Base-by-base conservation (phyloP, 768 basidiomycete species). In the Lentinus brumalis region DNA sequence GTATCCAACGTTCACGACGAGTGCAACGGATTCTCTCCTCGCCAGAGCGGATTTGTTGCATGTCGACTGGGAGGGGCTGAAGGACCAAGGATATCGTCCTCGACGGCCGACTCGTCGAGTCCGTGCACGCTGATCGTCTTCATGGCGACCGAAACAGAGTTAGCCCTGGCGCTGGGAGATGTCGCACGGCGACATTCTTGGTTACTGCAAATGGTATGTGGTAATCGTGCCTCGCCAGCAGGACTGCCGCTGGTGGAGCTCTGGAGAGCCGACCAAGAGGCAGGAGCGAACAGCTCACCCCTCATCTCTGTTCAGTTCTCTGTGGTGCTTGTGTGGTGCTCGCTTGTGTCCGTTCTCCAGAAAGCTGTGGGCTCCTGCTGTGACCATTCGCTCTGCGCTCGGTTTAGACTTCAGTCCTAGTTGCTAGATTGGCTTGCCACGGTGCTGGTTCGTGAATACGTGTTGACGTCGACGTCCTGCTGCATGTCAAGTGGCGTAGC, bases 381-480 rank as follows among this genome's bases (percentile, higher is more conserved):
- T 47, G 26, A 29, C 42, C 2, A 12, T 40, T 30, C 59, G 47
- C 41, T 60, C 53, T 40, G 56, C 56, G 59, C 59, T 56, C 47
- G 60, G 50, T 52, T 6, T 52, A 52, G 42, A 35, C 21, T 50
- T 53, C 52, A 26, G n/a, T 61, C 54, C 44, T 44, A 38, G n/a
- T 32, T 29, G 31, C n/a, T 47, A 31, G 14, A 45, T 50, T 53
- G 46, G 47, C 39, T 30, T 32, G 47, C 41, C 52, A 21, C 41
- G 45, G 53, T 40, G 30, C 50, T 32, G 44, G 50, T 50, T 53
- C n/a, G n/a, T 5, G 26, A 16, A 46, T 41, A 39, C 11, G 53
- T 56, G n/a, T n/a, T n/a, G n/a, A n/a, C n/a, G n/a, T n/a, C n/a
- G 54, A 57, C 56, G 56, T 62, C 56, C 56, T 55, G 30, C 40